Evolutionary conservation across 331 rosid species (phyloP).

Genomic region (Malus hybrid): DNA sequence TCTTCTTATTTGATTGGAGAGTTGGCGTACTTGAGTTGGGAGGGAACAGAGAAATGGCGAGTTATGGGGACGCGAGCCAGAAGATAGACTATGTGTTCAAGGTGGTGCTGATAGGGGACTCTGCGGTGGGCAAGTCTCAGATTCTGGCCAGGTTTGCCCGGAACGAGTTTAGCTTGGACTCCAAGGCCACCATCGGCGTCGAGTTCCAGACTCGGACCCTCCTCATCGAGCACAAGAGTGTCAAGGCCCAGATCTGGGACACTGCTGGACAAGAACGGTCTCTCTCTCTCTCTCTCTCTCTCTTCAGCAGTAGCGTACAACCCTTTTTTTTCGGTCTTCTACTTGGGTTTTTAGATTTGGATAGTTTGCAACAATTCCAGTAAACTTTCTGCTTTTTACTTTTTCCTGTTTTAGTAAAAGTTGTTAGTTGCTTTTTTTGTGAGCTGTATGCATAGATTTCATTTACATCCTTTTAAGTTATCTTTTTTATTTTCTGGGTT

Average conservation of each 20-base stretch:
- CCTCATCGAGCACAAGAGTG: slow-evolving; percentile 88
- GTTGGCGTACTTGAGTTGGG: not conserved
- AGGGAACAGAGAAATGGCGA: slow-evolving; percentile 42
- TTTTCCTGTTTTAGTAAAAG: not conserved
- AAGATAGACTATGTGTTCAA: slow-evolving; percentile 97
- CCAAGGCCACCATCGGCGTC: slow-evolving; percentile 94
- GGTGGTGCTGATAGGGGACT: slow-evolving; percentile 93
- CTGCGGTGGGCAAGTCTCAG: slow-evolving; percentile 98
- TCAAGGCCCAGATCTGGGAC: slow-evolving; percentile 99
- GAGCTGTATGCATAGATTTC: not conserved
- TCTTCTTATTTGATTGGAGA: not conserved
- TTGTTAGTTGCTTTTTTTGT: not conserved
- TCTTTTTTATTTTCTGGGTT: not conserved
- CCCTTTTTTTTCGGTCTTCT: not conserved
- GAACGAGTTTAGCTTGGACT: slow-evolving; percentile 95
- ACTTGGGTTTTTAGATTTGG: not conserved
- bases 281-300: not conserved
- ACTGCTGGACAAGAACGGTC: slow-evolving; percentile 99
- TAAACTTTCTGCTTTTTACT: not conserved
- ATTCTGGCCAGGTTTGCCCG: slow-evolving; percentile 84
- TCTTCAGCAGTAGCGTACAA: not conserved
- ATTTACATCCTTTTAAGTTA: not conserved
- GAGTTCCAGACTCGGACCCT: slow-evolving; percentile 95
- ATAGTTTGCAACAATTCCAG: not conserved
- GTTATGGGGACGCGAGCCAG: slow-evolving; percentile 77